Base-by-base conservation (phyloP, 1,139 yeast genomes). In the Hyphopichia fennica region DNA sequence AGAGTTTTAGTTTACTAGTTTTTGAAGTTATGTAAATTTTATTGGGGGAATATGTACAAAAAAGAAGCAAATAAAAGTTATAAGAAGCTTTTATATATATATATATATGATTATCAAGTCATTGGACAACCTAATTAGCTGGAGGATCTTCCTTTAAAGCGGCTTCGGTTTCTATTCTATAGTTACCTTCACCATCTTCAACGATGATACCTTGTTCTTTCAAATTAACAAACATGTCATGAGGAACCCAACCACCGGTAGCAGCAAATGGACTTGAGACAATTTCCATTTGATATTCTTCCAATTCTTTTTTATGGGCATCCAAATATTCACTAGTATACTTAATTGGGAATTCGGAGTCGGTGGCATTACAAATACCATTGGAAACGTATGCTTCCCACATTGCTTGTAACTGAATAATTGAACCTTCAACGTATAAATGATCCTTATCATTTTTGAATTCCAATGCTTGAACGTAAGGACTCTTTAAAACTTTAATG, bases 181-280 rank as follows among this genome's bases (percentile, higher is more conserved):
- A 69, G 50, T 72, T 64, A 17, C 75, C 77, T 34, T 63, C 51
- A 20, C 54, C 61, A 28, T 58, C 63, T 39, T 60, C 62, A 27
- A 63, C 69, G 41, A 91, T 69, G 44, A 85, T 71, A 1, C 93
- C 95, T 49, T 82, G 83, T 17, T 79, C 80, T 37, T 79, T 65
- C 51, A 89, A 73, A 43, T 79, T 78, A 35, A 80, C 84, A 58
- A 91, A 90, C 85, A 89, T 80, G 57, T 89, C 96, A 60, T 88
- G 96, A 20, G 98, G 96, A 45, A 93, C 78, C 96, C 97, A 91
- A 5, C 96, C 96, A 44, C 88, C 87, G 31, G 97, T 87, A 39
- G 95, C 95, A 30, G 88, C 84, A 63, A 90, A 90, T 37, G 97
- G 97, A 42, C 82, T 78, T 7, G 82, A 72, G 31, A 84, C 76